Conservation (phyloP, 2,329 filamentous ascomycete species). For the Periglandula ipomoeae region DNA sequence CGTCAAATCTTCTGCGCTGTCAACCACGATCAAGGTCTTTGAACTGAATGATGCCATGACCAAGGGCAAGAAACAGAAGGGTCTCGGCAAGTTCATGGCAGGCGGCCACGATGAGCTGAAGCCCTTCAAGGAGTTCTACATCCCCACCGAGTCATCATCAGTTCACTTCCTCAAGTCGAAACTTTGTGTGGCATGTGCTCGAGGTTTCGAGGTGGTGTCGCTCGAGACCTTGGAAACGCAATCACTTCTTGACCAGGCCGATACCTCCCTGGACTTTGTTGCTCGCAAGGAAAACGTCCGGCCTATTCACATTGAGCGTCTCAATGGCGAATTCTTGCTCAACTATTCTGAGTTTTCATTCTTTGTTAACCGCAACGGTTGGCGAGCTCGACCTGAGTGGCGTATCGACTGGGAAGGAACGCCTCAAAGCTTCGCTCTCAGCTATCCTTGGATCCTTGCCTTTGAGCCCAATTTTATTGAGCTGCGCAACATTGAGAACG, state of each 20-base stretch:
- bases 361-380: conserved; percentile 97
- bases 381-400: conserved; percentile 94
- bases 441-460: conserved; percentile 92
- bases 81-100: conserved; percentile 92
- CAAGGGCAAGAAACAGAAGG: conserved; percentile 91
- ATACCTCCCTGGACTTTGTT: conserved; percentile 96
- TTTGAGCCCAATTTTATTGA: conserved; percentile 98
- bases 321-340: conserved; percentile 93
- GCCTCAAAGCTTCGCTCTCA: conserved; percentile 85
- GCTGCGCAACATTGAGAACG: conserved; percentile 88
- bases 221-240: conserved; percentile 97
- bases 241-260: conserved; percentile 90
- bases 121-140: conserved; percentile 98
- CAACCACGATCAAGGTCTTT: conserved; percentile 97
- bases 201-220: conserved; percentile 94
- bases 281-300: conserved; percentile 86
- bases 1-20: conserved; percentile 87
- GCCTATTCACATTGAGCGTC: conserved; percentile 93
- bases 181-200: conserved; percentile 88
- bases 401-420: conserved; percentile 95
- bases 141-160: conserved; percentile 94
- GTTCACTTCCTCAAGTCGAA: conserved; percentile 97
- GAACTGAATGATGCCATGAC: conserved; percentile 93
- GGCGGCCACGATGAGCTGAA: conserved; percentile 88
- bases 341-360: conserved; percentile 99